Conservation (phyloP, 1,284 basidiomycete species). For the Apiotrichum akiyoshidainum region DNA sequence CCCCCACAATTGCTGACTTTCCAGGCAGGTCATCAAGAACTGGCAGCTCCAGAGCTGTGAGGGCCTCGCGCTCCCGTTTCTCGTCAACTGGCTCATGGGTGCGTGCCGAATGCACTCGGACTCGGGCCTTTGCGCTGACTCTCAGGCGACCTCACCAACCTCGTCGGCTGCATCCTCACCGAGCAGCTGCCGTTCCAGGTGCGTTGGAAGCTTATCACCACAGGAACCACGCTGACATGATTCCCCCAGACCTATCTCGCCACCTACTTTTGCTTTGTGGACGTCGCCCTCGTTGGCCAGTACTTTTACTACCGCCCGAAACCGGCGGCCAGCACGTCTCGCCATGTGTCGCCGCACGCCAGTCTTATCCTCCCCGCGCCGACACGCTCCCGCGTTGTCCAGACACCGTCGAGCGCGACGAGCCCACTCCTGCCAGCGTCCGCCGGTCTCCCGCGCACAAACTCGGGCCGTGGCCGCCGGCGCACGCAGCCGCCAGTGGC, state of each 20-base stretch:
- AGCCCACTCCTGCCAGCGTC: neutral
- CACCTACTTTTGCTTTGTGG: constrained; percentile 77
- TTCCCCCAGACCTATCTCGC: constrained; percentile 77
- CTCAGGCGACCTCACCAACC: constrained; percentile 81
- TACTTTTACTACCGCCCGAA: constrained; percentile 66
- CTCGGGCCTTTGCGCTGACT: no score
- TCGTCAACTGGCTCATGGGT: constrained; percentile 87
- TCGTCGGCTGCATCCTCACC: constrained; percentile 81
- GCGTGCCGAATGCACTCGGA: constrained; percentile 36
- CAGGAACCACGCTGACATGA: neutral
- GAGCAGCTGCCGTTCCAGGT: constrained; percentile 92
- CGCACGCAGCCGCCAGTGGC: neutral
- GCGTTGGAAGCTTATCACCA: constrained; percentile 34
- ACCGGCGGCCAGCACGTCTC: constrained; percentile 4
- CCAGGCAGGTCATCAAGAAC: constrained; percentile 78
- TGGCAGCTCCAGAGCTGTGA: constrained; percentile 69
- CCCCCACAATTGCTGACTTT: neutral
- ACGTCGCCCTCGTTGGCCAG: constrained; percentile 68
- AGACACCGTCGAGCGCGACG: neutral
- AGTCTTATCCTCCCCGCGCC: constrained; percentile 2
- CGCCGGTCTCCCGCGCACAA: neutral
- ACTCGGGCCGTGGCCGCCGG: constrained; percentile 7
- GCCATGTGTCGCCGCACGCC: constrained; percentile 7
- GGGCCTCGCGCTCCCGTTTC: constrained; percentile 81
- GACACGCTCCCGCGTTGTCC: neutral